Evolutionary conservation across 148 eudicot genomes (phyloP).

Genomic region (Talinum fruticosum): DNA sequence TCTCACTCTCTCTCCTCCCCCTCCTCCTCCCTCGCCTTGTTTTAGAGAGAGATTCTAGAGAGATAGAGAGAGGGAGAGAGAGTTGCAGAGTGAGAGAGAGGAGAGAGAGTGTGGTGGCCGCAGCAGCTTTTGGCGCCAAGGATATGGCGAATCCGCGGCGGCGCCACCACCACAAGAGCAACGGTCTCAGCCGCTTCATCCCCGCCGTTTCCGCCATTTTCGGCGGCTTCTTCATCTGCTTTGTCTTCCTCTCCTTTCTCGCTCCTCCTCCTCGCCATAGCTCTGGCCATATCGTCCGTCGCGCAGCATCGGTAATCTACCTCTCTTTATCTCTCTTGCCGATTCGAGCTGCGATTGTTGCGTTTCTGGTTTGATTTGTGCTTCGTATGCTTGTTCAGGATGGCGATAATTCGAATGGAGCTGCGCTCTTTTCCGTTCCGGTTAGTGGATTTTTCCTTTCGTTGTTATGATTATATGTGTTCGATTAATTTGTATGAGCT

Average conservation of each 20-base stretch:
- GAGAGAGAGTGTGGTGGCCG: constrained; percentile 7
- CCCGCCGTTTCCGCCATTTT: constrained; percentile 39
- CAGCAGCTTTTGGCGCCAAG: constrained; percentile 21
- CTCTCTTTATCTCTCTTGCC: not conserved
- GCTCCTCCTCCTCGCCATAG: constrained; percentile 49
- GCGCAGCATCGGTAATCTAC: constrained; percentile 23
- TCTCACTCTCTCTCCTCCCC: not conserved
- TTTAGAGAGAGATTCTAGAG: constrained; percentile 6
- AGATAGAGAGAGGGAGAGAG: constrained; percentile 4
- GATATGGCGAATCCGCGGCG: constrained; percentile 66
- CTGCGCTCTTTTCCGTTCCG: constrained; percentile 48
- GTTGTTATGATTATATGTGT: not conserved
- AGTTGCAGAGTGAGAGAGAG: not conserved
- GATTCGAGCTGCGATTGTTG: not conserved
- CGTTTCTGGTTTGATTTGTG: constrained; percentile 8
- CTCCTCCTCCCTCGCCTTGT: not conserved
- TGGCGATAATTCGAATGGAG: constrained; percentile 28
- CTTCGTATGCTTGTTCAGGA: constrained; percentile 21
- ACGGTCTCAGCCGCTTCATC: constrained; percentile 33
- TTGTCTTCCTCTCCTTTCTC: constrained; percentile 47
- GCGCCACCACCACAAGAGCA: constrained; percentile 52
- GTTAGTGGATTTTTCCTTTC: constrained; percentile 40
- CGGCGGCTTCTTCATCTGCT: constrained; percentile 47
- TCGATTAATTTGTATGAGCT: not conserved
- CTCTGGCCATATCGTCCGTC: constrained; percentile 21